phyloP scores from a whole-genome alignment of 2,329 filamentous ascomycete species.

The Fusarium albosuccineum region DNA sequence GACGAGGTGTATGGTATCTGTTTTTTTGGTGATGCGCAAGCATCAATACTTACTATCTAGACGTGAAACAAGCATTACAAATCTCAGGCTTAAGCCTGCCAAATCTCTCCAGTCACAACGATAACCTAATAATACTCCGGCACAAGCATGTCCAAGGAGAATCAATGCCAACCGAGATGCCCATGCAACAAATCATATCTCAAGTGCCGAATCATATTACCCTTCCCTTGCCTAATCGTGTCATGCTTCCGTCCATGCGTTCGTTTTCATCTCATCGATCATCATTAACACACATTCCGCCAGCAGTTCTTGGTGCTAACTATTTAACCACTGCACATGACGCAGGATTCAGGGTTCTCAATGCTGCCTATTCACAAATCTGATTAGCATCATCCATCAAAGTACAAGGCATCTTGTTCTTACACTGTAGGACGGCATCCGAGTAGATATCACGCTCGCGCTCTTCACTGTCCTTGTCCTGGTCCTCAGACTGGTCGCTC shows the following conservation, averaged over 20 bases:
- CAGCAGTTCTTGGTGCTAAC: neutral
- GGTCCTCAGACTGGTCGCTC: slow-evolving; percentile 77
- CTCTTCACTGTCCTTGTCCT: slow-evolving; percentile 76
- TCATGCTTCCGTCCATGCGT: slow-evolving; percentile 43
- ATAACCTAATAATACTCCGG: slow-evolving; percentile 40
- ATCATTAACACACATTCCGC: slow-evolving; percentile 46
- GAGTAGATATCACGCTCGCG: slow-evolving; percentile 95
- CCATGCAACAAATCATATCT: slow-evolving; percentile 31
- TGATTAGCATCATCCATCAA: slow-evolving; percentile 49
- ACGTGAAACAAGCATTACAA: slow-evolving; percentile 19
- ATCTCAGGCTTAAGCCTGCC: slow-evolving; percentile 16
- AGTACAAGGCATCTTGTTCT: slow-evolving; percentile 50
- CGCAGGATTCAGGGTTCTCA: slow-evolving; percentile 92
- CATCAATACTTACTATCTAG: slow-evolving; percentile 38
- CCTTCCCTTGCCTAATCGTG: slow-evolving; percentile 36
- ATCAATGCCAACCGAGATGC: slow-evolving; percentile 31
- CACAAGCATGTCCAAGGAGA: slow-evolving; percentile 27
- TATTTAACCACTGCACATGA: slow-evolving; percentile 95
- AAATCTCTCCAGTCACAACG: slow-evolving; percentile 10
- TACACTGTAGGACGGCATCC: slow-evolving; percentile 89
- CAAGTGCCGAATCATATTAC: slow-evolving; percentile 41
- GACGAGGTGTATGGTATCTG: slow-evolving; percentile 1
- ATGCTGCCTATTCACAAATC: slow-evolving; percentile 76
- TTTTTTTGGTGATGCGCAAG: slow-evolving; percentile 19
- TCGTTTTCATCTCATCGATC: slow-evolving; percentile 49